phyloP scores from a whole-genome alignment of 139 green algal genomes.

The Tetraselmis chui region DNA sequence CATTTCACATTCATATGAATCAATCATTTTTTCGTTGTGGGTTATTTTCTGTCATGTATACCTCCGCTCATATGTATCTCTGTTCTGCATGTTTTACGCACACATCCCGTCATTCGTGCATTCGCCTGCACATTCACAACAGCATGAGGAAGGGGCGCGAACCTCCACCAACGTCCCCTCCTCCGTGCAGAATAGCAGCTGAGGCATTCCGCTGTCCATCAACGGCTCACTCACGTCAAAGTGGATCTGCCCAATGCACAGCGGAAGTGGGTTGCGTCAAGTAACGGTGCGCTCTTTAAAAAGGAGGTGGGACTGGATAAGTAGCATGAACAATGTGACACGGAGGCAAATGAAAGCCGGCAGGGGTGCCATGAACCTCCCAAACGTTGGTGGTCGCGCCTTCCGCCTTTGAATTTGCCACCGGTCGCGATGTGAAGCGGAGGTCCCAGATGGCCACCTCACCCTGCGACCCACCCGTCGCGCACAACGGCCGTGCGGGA shows the following conservation, averaged over 20 bases:
- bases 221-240: background rate
- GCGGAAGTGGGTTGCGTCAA: no score
- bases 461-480: background rate
- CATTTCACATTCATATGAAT: no score
- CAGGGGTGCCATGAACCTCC: no score
- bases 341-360: no score
- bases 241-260: background rate
- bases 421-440: background rate
- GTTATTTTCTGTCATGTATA: no score
- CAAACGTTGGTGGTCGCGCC: background rate
- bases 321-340: no score
- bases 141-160: background rate
- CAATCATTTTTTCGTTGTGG: no score
- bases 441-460: background rate
- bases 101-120: no score
- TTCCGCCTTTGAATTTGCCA: background rate
- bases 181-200: background rate
- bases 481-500: background rate
- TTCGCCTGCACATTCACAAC: no score
- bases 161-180: background rate
- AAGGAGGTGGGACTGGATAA: background rate
- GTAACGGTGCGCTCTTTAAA: no score
- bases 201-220: background rate
- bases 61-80: no score
- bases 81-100: no score